Conservation (phyloP, 305 asterid genomes). For the Fraxinus sp. region DNA sequence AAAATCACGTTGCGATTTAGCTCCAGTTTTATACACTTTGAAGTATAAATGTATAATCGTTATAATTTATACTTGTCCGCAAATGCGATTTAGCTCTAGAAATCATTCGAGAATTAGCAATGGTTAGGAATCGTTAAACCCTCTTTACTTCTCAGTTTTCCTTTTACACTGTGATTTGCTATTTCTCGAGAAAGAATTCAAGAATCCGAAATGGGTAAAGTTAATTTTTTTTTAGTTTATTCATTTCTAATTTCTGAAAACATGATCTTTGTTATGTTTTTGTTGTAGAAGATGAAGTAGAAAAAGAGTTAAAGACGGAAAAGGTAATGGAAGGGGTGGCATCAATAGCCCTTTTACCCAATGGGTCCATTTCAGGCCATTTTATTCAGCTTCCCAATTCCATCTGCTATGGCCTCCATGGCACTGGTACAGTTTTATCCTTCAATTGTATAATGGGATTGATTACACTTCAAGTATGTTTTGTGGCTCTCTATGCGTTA, state of each 20-base stretch:
- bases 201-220: neutral
- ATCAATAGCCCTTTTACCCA: slow-evolving; percentile 79
- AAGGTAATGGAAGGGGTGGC: slow-evolving; percentile 83
- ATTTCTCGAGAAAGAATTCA: neutral
- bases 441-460: neutral
- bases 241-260: neutral
- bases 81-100: neutral
- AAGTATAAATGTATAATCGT: neutral
- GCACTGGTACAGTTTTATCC: slow-evolving; percentile 54
- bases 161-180: neutral
- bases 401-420: slow-evolving; percentile 84
- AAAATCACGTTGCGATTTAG: too few species aligned
- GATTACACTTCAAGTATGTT: neutral
- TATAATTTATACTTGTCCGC: neutral
- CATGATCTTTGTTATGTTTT: neutral
- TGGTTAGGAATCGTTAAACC: neutral
- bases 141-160: neutral
- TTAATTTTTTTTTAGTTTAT: neutral
- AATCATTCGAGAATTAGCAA: neutral
- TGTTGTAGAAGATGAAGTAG: slow-evolving; percentile 39
- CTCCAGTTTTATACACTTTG: neutral
- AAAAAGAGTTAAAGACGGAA: slow-evolving; percentile 19
- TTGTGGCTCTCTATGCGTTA: neutral
- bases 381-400: slow-evolving; percentile 84
- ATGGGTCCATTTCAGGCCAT: slow-evolving; percentile 93